These are phyloP conservation scores for Oxyria digyna DNA, from an alignment of 148 eudicot genomes.

Conservation along the genomic window DNA sequence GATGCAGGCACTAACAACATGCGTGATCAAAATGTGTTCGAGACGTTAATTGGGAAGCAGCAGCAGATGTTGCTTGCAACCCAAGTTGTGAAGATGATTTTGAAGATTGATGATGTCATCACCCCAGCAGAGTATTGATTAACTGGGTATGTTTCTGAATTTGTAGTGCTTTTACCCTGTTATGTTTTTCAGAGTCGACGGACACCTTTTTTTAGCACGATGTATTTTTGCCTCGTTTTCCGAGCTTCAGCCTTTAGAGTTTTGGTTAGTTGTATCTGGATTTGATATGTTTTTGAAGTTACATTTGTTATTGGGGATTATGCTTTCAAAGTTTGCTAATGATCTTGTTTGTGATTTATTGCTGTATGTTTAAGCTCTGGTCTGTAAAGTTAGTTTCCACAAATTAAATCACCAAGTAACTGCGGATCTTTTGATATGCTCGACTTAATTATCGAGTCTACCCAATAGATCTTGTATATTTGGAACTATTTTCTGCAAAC, in stretches of 20 bases:
- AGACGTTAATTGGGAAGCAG: constrained; percentile 87
- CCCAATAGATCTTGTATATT: too few relatives aligned
- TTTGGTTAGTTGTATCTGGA: background rate
- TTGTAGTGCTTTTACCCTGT: background rate
- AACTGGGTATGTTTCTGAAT: too few relatives aligned
- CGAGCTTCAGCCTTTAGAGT: background rate
- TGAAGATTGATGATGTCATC: constrained; percentile 92
- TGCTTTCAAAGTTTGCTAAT: too few relatives aligned
- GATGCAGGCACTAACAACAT: constrained; percentile 83
- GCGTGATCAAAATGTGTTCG: constrained; percentile 90
- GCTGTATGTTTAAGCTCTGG: background rate
- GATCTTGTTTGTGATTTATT: too few relatives aligned
- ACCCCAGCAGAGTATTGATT: constrained; percentile 71
- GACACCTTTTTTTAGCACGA: background rate
- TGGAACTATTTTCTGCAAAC: too few relatives aligned
- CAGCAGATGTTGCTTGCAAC: constrained; percentile 90
- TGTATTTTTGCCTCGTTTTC: background rate
- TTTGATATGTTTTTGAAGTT: background rate
- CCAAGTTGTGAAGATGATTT: constrained; percentile 95
- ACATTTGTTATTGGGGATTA: background rate
- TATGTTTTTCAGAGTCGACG: too few relatives aligned
- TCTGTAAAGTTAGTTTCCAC: background rate
- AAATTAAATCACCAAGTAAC: too few relatives aligned
- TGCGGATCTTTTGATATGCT: too few relatives aligned
- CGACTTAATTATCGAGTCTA: too few relatives aligned